Percentiles rank a stretch among this genome's conserved stretches.
Evolutionary conservation across 1,139 yeast genomes (phyloP).

Genomic region (Taphrina confusa): DNA sequence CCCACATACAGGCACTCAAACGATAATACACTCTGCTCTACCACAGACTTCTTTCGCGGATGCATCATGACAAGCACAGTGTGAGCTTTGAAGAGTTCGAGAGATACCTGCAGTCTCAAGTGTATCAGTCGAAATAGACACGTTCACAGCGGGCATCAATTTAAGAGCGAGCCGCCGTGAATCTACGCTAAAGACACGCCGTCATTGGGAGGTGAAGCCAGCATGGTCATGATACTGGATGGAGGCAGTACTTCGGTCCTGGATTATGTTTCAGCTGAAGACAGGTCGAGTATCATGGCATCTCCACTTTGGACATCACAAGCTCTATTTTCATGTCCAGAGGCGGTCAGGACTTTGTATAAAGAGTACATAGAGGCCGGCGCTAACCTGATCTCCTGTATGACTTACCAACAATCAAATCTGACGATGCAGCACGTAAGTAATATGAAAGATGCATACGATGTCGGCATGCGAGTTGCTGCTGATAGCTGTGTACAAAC

Average conservation of each 20-base stretch:
- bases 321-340: constrained; percentile 23
- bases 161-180: too few species aligned
- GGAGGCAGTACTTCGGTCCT: constrained; percentile 32
- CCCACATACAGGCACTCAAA: too few species aligned
- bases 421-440: constrained; percentile 20
- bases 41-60: too few species aligned
- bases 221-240: constrained; percentile 28
- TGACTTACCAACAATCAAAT: constrained; percentile 32
- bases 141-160: too few species aligned
- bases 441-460: constrained; percentile 6
- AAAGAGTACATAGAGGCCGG: constrained; percentile 20
- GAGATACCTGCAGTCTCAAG: too few species aligned
- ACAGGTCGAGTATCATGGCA: constrained; percentile 6
- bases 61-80: too few species aligned
- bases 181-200: too few species aligned
- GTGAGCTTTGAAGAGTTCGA: too few species aligned
- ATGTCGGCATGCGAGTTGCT: constrained; percentile 22
- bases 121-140: too few species aligned
- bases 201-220: not conserved
- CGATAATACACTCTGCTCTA: too few species aligned
- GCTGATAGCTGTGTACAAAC: not conserved
- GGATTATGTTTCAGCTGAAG: not conserved
- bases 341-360: constrained; percentile 7
- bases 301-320: constrained; percentile 30
- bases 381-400: constrained; percentile 25